Evolutionary conservation across 371 early-diverging fungal genomes (phyloP).

Genomic region (Apophysomyces elegans): DNA sequence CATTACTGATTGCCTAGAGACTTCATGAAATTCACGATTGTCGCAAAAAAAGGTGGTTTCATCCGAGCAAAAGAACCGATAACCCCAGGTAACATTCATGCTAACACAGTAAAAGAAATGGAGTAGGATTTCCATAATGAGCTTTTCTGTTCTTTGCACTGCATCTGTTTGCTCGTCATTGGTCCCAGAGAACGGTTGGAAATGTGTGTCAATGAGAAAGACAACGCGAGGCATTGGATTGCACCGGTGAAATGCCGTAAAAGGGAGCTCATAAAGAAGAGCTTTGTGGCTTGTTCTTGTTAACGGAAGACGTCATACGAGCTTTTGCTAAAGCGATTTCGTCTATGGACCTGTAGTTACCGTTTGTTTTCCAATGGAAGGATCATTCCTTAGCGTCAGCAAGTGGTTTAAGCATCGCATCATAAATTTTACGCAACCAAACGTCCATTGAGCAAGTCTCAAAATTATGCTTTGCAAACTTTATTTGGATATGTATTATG

Average conservation of each 20-base stretch:
- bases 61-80: constrained; percentile 5
- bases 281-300: too few relatives aligned
- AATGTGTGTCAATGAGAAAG: not conserved
- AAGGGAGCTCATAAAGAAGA: not conserved
- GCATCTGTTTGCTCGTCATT: not conserved
- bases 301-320: too few relatives aligned
- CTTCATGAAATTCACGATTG: not conserved
- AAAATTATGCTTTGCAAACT: too few relatives aligned
- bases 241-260: not conserved
- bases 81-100: constrained; percentile 7
- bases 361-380: too few relatives aligned
- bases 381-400: too few relatives aligned
- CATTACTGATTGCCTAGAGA: not conserved
- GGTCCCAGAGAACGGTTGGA: constrained; percentile 2
- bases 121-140: not conserved
- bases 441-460: too few relatives aligned
- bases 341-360: too few relatives aligned
- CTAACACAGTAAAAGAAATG: constrained; percentile 3
- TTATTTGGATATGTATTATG: too few relatives aligned
- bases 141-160: not conserved
- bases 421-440: too few relatives aligned
- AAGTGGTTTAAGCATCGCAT: too few relatives aligned
- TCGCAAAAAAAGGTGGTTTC: not conserved
- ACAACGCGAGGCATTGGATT: constrained; percentile 4
- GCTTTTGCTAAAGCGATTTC: too few relatives aligned